Evolutionary conservation across 1,284 basidiomycete genomes (phyloP).

Genomic region (Gymnopus androsaceus): DNA sequence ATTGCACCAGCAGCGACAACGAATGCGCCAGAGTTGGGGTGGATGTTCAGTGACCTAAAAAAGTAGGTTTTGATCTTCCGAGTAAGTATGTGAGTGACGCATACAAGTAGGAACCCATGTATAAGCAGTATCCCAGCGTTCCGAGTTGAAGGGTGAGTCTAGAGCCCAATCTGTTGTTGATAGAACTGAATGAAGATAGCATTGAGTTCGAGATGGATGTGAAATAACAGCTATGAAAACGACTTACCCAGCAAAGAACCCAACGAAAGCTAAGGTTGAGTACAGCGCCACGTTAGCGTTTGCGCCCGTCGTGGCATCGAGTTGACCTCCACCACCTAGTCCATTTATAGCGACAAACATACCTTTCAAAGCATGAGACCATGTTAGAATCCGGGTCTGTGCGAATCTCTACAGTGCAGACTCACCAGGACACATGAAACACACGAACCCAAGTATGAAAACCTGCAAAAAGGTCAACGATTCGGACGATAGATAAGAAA

Average conservation of each 20-base stretch:
- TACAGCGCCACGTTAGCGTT: conserved; percentile 66
- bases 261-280: conserved; percentile 64
- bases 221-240: conserved; percentile 19
- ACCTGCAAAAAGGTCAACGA: conserved; percentile 3
- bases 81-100: conserved; percentile 1
- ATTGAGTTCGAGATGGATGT: conserved; percentile 5
- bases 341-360: conserved; percentile 37
- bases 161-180: conserved; percentile 79
- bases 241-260: conserved; percentile 67
- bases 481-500: background rate
- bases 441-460: conserved; percentile 39
- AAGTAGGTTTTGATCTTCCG: background rate
- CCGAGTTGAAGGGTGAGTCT: conserved; percentile 74
- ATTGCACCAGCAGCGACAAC: conserved; percentile 79
- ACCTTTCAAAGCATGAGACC: conserved; percentile 19
- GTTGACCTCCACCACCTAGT: conserved; percentile 42
- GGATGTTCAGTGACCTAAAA: conserved; percentile 67
- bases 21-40: conserved; percentile 58
- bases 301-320: conserved; percentile 32
- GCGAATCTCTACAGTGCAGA: conserved; percentile 16
- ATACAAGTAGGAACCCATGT: conserved; percentile 75
- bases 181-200: conserved; percentile 54
- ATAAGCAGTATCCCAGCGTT: conserved; percentile 70
- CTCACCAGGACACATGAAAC: conserved; percentile 39
- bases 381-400: conserved; percentile 7